Evolutionary conservation across 2,329 filamentous ascomycete species (phyloP).

Genomic region (Cladophialophora carrionii): DNA sequence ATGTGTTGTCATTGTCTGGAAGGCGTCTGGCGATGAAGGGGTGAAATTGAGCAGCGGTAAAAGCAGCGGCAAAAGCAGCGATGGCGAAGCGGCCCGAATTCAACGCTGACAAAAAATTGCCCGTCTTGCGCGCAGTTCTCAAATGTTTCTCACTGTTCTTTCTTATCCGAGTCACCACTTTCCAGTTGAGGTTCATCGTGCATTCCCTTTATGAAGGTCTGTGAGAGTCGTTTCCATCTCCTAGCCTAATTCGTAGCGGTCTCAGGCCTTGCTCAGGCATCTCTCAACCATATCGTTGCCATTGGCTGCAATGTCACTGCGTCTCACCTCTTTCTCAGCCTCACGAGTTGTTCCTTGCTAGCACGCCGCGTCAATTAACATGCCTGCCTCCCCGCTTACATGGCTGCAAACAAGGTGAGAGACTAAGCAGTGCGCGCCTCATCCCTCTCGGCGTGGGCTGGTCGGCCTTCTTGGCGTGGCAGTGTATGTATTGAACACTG

Average conservation of each 20-base stretch:
- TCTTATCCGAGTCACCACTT: not conserved
- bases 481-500: slow-evolving; percentile 4
- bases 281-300: not conserved
- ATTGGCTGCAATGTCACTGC: slow-evolving; percentile 9
- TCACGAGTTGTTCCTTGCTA: slow-evolving; percentile 5
- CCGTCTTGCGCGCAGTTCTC: not conserved
- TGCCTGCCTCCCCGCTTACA: not conserved
- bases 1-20: not conserved
- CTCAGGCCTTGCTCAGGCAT: not conserved
- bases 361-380: not conserved
- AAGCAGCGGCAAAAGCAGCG: not conserved
- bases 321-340: slow-evolving; percentile 20
- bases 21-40: not conserved
- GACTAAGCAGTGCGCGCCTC: slow-evolving; percentile 10
- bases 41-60: too few relatives aligned
- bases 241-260: slow-evolving; percentile 8
- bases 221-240: not conserved
- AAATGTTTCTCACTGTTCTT: not conserved
- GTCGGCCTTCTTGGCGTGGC: slow-evolving; percentile 6
- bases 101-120: slow-evolving; percentile 5
- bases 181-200: not conserved
- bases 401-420: not conserved
- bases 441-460: not conserved
- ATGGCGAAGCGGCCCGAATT: not conserved
- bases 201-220: not conserved